Evolutionary conservation across 1,139 yeast species (phyloP).

Genomic region (Geotrichum citri-aurantii): DNA sequence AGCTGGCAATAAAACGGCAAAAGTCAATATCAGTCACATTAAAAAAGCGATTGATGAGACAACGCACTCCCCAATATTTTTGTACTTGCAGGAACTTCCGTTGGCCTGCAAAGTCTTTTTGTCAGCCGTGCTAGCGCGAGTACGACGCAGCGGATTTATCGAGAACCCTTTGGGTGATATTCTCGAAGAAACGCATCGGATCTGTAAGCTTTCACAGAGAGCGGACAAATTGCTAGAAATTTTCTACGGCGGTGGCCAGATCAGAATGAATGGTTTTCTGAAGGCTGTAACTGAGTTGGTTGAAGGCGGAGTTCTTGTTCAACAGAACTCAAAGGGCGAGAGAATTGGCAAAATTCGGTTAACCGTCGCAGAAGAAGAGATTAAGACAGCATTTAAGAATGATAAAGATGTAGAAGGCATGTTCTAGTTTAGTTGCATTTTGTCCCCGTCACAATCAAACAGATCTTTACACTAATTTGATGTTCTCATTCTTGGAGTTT

Average conservation of each 20-base stretch:
- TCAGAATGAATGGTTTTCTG: conserved; percentile 44
- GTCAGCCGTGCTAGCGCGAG: conserved; percentile 58
- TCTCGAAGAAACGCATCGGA: conserved; percentile 63
- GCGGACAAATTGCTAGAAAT: conserved; percentile 23
- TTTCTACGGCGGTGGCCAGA: conserved; percentile 20
- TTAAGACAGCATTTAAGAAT: conserved; percentile 51
- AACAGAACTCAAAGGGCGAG: conserved; percentile 64
- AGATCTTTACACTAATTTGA: neutral
- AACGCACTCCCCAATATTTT: conserved; percentile 63
- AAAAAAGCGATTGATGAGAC: conserved; percentile 77
- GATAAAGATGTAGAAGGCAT: conserved; percentile 44
- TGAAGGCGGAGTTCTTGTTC: conserved; percentile 70
- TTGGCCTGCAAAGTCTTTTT: conserved; percentile 67
- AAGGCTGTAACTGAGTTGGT: conserved; percentile 58
- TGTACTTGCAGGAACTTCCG: conserved; percentile 55
- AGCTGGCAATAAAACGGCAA: conserved; percentile 34
- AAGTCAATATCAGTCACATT: conserved; percentile 63
- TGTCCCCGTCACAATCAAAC: neutral
- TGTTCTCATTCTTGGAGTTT: neutral
- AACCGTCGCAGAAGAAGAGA: conserved; percentile 65
- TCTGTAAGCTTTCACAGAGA: conserved; percentile 36
- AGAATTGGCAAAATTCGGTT: conserved; percentile 58
- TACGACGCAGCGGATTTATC: conserved; percentile 62
- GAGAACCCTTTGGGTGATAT: conserved; percentile 73
- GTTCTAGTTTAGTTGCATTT: conserved; percentile 22